Percentiles rank a stretch among this genome's conserved stretches.
phyloP scores from a whole-genome alignment of 306 rosid genomes.

The Sechiopsis laciniata region DNA sequence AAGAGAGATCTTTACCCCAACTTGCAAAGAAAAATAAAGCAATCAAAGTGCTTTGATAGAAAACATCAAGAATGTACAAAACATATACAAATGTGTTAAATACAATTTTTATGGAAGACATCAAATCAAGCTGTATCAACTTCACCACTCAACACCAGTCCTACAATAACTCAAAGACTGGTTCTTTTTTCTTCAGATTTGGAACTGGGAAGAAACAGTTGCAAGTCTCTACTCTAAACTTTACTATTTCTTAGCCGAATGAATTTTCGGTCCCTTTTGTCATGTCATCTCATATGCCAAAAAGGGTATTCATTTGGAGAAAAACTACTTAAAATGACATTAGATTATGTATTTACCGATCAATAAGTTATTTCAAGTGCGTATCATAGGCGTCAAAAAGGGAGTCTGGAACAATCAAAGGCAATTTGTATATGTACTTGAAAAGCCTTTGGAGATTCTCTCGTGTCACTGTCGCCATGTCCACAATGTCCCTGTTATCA shows the following conservation, averaged over 20 bases:
- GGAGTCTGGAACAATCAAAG: conserved; percentile 65
- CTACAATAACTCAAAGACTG: conserved; percentile 40
- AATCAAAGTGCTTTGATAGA: conserved; percentile 33
- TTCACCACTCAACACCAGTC: conserved; percentile 51
- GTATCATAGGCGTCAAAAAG: conserved; percentile 76
- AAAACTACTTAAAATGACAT: conserved; percentile 10
- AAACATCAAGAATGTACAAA: conserved; percentile 59
- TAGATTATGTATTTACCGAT: conserved; percentile 27
- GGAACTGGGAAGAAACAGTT: conserved; percentile 51
- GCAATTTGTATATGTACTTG: conserved; percentile 80
- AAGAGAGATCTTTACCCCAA: not conserved
- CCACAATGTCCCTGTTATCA: conserved; percentile 60
- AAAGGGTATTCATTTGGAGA: conserved; percentile 30
- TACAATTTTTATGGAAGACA: conserved; percentile 41
- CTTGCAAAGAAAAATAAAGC: conserved; percentile 13
- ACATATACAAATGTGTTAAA: conserved; percentile 64
- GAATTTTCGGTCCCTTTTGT: conserved; percentile 21
- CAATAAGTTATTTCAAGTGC: conserved; percentile 47
- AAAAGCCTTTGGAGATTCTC: conserved; percentile 85
- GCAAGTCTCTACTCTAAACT: conserved; percentile 32
- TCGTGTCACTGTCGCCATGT: conserved; percentile 69
- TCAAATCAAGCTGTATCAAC: conserved; percentile 37
- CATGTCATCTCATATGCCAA: conserved; percentile 21
- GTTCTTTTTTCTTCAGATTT: conserved; percentile 36
- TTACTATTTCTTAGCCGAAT: conserved; percentile 35